phyloP scores from a whole-genome alignment of 2,329 filamentous ascomycete genomes.

The Knufia fluminis region DNA sequence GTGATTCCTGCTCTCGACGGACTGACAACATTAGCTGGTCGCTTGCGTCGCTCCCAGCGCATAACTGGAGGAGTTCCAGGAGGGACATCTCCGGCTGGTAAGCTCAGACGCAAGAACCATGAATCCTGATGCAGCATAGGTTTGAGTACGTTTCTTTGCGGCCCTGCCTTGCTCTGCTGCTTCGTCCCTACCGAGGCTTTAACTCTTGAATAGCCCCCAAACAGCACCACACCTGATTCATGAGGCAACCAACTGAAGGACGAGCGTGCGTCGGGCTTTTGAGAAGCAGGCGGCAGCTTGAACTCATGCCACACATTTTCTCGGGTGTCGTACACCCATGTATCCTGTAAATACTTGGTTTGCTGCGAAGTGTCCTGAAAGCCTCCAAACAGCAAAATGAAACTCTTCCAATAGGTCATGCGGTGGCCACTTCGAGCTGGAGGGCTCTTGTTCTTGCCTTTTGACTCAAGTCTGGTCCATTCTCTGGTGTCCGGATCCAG shows the following conservation, averaged over 20 bases:
- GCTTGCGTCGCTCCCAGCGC: slow-evolving; percentile 88
- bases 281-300: slow-evolving; percentile 58
- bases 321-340: slow-evolving; percentile 91
- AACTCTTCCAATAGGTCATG: slow-evolving; percentile 96
- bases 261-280: slow-evolving; percentile 82
- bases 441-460: slow-evolving; percentile 61
- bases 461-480: slow-evolving; percentile 80
- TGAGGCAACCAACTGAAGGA: slow-evolving; percentile 89
- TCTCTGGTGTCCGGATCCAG: slow-evolving; percentile 76
- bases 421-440: slow-evolving; percentile 83
- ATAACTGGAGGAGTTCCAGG: slow-evolving; percentile 60
- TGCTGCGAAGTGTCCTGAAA: slow-evolving; percentile 95
- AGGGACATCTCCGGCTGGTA: slow-evolving; percentile 58
- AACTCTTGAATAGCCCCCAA: slow-evolving; percentile 86
- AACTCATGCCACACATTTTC: slow-evolving; percentile 79
- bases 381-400: slow-evolving; percentile 88
- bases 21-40: slow-evolving; percentile 77
- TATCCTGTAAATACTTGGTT: slow-evolving; percentile 84
- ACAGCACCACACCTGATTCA: slow-evolving; percentile 80
- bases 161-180: slow-evolving; percentile 42
- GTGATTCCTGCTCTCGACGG: slow-evolving; percentile 80
- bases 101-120: slow-evolving; percentile 77
- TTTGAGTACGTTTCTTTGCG: slow-evolving; percentile 62
- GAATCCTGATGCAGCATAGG: slow-evolving; percentile 91
- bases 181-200: slow-evolving; percentile 51